phyloP scores from a whole-genome alignment of 805 yeast genomes.

The Metschnikowia koreensis region DNA sequence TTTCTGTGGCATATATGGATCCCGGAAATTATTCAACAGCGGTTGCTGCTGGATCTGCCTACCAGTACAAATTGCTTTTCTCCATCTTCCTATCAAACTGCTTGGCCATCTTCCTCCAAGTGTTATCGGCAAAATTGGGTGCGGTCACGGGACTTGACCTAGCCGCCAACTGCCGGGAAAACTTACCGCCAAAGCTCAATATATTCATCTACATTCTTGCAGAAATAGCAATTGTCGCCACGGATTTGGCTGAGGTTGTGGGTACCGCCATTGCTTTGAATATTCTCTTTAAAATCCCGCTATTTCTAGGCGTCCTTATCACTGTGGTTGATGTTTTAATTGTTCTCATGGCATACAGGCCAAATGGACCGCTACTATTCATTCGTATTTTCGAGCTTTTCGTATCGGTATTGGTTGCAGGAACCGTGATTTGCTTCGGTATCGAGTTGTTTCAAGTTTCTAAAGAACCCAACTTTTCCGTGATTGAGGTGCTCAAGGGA shows the following conservation, averaged over 20 bases:
- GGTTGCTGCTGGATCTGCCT: constrained; percentile 89
- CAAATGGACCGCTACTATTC: constrained; percentile 74
- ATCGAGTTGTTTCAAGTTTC: constrained; percentile 74
- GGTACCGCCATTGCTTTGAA: constrained; percentile 96
- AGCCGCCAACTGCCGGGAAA: constrained; percentile 81
- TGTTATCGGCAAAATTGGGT: constrained; percentile 83
- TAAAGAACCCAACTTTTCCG: constrained; percentile 44
- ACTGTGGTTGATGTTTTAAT: constrained; percentile 85
- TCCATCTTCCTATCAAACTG: constrained; percentile 76
- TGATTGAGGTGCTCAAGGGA: constrained; percentile 50
- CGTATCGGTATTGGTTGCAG: constrained; percentile 73
- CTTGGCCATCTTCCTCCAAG: constrained; percentile 84
- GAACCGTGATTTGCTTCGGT: constrained; percentile 83
- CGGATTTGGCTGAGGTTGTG: constrained; percentile 95
- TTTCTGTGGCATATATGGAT: constrained; percentile 93
- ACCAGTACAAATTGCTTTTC: constrained; percentile 74
- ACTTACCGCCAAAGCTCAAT: constrained; percentile 63
- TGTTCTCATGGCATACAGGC: constrained; percentile 83
- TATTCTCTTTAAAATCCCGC: constrained; percentile 75
- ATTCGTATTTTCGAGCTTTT: constrained; percentile 78
- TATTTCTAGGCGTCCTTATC: constrained; percentile 77
- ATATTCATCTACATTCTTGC: constrained; percentile 70
- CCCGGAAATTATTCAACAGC: constrained; percentile 97
- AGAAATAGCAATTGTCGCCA: constrained; percentile 88
- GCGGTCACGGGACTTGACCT: constrained; percentile 91